Evolutionary conservation across 208 protist species (phyloP), one percentile per base, ranked within the genome.

Genomic region (Crithidia brevicula): DNA sequence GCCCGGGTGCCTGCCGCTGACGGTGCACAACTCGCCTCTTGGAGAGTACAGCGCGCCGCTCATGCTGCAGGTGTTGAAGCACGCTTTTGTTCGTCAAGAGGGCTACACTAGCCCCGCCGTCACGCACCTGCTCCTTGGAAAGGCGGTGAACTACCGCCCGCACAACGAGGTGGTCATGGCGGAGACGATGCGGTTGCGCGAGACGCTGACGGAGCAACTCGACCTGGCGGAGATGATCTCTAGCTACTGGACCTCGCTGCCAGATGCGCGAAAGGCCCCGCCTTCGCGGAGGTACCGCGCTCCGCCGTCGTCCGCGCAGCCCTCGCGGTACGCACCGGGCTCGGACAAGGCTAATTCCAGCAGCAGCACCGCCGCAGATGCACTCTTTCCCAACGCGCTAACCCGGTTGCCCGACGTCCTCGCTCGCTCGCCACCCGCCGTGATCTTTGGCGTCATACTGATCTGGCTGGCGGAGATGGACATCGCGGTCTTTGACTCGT

Each of bases 61-160:
- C 42, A 79, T 93, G 79, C 75, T 95, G 65, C 90, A 95, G 76
- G 45, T 93, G 31, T 70, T 95, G 33, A 92, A 93, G 67, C 86
- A 93, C 62, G 84, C 84, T 53, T 79, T 95, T 51, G 80, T 95
- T 38, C 77, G 71, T 20, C 83, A 92, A 63, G 75, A 89, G 34
- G 90, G 90, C 25, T 72, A 92, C 54, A 79, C 79, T 11, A 89
- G 75, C 57, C 49, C 80, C 18, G 65, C 73, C 30, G 78, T 88
- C 18, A 75, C 72, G 18, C 78, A 83, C 50, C 76, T 95, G 31
- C 63, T 95, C 28, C 45, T 82, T 4, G 77, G 82, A 31, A 84
- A 80, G 50, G 64, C 90, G 11, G 56, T 72, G 33, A 89, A 89
- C 74, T 90, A 85, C 53, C 57, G 65, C 0, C 51, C 70, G 20